Evolutionary conservation across 805 yeast genomes (phyloP), one percentile per base, ranked within the genome.

Genomic region (Starmerella asiatica): DNA sequence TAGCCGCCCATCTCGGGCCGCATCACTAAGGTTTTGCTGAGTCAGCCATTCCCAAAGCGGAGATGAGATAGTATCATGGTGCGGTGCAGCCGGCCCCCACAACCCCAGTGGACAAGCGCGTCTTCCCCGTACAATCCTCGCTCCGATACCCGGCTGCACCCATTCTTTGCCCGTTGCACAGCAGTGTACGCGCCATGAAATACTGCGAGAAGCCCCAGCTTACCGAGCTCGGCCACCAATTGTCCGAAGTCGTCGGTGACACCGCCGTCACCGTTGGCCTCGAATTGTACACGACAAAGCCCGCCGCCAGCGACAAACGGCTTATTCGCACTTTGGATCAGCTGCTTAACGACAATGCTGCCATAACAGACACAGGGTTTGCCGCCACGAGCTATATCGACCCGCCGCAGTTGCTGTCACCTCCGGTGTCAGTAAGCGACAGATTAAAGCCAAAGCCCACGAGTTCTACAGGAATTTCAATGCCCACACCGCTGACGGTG

Each of bases 241-340:
- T 91, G 40, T 75, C 76, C 48, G 84, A 83, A 49, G 81, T 76
- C 47, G 75, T 85, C 3, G 67, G 73, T 1, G 93, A 80, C 50
- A 73, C 80, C 53, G 77, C 70, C 50, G 75, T 91, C 29, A 71
- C 73, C 40, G 97, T 96, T 11, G 85, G 93, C 20, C 78, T 94
- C 56, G 98, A 91, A 56, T 69, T 91, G 36, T 91, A 84, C 55
- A 82, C 97, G 1, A 91, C 98, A 2, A 91, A 88, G 54, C 85
- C 95, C 1, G 83, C 86, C 19, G 83, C 91, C 1, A 70, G 88
- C 1, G 98, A 91, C 59, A 71, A 85, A 50, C 86, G 86, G 59
- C 69, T 88, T 21, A 84, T 81, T 65, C 83, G 84, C 58, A 75
- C 86, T 0, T 75, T 91, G 32, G 96, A 85, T 56, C 75, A 78